Evolutionary conservation across 108 stramenopile genomes (phyloP), one percentile per base, ranked within the genome.

Genomic region (Nitzschia sp.): DNA sequence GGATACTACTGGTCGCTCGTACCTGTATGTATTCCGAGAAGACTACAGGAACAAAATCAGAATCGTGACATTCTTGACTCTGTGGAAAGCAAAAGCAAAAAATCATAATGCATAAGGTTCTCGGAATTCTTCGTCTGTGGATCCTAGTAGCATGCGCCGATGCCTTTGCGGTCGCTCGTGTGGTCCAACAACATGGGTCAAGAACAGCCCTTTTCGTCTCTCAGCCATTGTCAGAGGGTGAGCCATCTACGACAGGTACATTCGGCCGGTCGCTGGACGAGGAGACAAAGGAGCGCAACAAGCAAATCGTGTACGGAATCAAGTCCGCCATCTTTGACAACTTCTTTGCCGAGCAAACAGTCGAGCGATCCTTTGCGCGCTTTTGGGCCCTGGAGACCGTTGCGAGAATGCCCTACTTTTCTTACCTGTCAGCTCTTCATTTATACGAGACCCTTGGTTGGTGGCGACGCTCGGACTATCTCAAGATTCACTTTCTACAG

Each of bases 371-470:
- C 31, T 81, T 88, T 63, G 63, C 79, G 2, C 50, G 78, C 17
- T 97, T 97, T 63, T 92, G 83, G 47, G 63, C 90, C 0, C 61
- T 97, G 30, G 96, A 97, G 67, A 95, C 90, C 2, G 83, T 97
- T 5, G 96, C 96, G 2, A 76, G 96, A 17, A 90, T 97, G 75
- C 96, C 96, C 1, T 97, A 97, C 77, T 95, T 97, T 71, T 73
- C 84, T 22, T 97, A 95, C 66, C 83, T 94, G 36, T 86, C 88
- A 33, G 92, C 95, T 80, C 80, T 97, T 0, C 96, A 97, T 63
- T 66, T 97, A 0, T 97, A 97, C 63, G 96, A 97, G 62, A 91
- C 91, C 11, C 64, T 96, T 13, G 95, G 96, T 0, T 91, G 86
- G 59, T 94, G 92, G 89, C 70, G 95, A 53, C 53, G 84, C 11